These are phyloP conservation scores for Coemansia sp. DNA, from an alignment of 371 early-diverging fungal genomes.

Conservation along the genomic window DNA sequence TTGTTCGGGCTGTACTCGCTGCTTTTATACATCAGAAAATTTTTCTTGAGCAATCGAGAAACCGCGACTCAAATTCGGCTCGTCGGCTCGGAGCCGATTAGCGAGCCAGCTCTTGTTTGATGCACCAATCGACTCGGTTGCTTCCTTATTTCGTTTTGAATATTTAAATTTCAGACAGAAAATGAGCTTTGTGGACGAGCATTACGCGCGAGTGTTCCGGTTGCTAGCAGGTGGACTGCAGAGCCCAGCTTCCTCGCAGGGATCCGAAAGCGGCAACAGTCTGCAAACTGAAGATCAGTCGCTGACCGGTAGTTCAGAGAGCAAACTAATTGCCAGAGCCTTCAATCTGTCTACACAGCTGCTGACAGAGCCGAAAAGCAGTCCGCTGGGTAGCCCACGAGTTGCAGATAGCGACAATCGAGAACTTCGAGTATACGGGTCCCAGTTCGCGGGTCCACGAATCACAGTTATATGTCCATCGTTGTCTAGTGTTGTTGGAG, in stretches of 20 bases:
- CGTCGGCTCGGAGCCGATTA: background rate
- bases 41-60: background rate
- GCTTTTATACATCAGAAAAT: background rate
- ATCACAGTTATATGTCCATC: conserved; percentile 6
- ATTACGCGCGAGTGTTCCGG: conserved; percentile 36
- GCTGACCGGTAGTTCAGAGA: background rate
- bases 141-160: background rate
- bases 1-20: background rate
- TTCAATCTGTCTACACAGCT: conserved; percentile 35
- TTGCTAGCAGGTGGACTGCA: conserved; percentile 19
- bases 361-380: conserved; percentile 3
- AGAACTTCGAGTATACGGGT: background rate
- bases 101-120: background rate
- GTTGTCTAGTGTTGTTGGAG: conserved; percentile 15
- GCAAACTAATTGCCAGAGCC: conserved; percentile 20
- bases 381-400: background rate
- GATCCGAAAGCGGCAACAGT: background rate
- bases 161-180: background rate
- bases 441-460: background rate
- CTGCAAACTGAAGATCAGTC: background rate
- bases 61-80: background rate
- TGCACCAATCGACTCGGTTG: background rate
- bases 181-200: conserved; percentile 53
- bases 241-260: background rate
- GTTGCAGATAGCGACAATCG: too few species aligned